A percentile compares a stretch with the other conserved stretches of the same genome.
phyloP scores from a whole-genome alignment of 495 filamentous ascomycete species.

The Tuber microsphaerosporum region DNA sequence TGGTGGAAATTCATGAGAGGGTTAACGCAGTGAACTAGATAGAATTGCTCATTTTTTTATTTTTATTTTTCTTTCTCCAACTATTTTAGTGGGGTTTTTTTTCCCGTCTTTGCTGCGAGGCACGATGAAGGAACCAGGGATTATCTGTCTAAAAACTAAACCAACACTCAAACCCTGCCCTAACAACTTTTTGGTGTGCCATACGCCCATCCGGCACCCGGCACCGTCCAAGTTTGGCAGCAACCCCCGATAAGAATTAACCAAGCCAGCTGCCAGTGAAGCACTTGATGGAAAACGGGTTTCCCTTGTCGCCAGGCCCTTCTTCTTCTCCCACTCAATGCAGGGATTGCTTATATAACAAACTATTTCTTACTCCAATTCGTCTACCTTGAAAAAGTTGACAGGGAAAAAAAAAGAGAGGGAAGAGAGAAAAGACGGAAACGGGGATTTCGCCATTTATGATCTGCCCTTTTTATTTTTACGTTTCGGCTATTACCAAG shows the following conservation, averaged over 20 bases:
- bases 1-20: not conserved
- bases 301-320: not conserved
- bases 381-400: not conserved
- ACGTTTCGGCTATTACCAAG: not conserved
- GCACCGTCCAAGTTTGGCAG: not conserved
- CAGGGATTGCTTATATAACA: not conserved
- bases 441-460: slow-evolving; percentile 1
- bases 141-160: no score
- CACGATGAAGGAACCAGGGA: no score
- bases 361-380: not conserved
- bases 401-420: not conserved
- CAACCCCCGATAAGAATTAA: not conserved
- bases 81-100: no score
- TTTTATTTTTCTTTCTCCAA: no score
- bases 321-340: not conserved
- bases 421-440: not conserved
- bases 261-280: not conserved
- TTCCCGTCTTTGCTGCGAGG: no score
- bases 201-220: not conserved
- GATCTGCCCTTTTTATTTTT: not conserved
- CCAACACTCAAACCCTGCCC: no score
- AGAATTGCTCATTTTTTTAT: no score
- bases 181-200: no score
- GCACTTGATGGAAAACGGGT: not conserved
- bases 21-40: not conserved